Evolutionary conservation across 75 land plant genomes (phyloP), one percentile per base, ranked within the genome.

Genomic region (Adiantum capillusveneris): DNA sequence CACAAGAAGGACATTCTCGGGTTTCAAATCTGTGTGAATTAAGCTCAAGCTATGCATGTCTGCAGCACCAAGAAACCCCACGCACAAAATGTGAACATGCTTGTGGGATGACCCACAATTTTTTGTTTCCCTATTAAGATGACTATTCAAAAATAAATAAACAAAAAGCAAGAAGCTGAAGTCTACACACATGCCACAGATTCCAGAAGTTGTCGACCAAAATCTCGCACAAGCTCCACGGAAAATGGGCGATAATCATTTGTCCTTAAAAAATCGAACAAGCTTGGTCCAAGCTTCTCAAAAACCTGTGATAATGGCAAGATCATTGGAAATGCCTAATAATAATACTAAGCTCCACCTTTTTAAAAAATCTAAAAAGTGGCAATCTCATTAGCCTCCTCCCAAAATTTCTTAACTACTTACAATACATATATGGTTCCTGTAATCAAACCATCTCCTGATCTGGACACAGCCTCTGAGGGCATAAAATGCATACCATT

Each of bases 281-380:
- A 70, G 80, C 94, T 88, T 70, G 94, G 88, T 58, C 94, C 94
- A 84, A 88, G 88, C 78, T 88, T 88, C 79, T 88, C 94, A 84
- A 81, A 88, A 0, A 88, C 94, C 94, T 88, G 88, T 70, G 59
- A 62, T 59, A 51, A 78, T 67, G 16, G 1, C 28, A 24, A 24
- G 5, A 46, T 7, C 25, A 25, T 42, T 44, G 42, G 24, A 25
- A 26, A 60, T 31, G n/a, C n/a, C n/a, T n/a, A n/a, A n/a, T n/a
- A n/a, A n/a, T n/a, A n/a, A n/a, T n/a, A n/a, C n/a, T n/a, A 25
- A 3, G 25, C 18, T 9, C n/a, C 25, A 51, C 53, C 6, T 9
- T 11, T 51, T 51, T 7, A 7, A 51, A 19, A 9, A 51, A 11
- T n/a, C 7, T 19, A 55, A 2, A 24, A 9, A 24, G n/a, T 6